Evolutionary conservation across 2,329 filamentous ascomycete genomes (phyloP), one percentile per base, ranked within the genome.

Genomic region (Sporothrix sp.): DNA sequence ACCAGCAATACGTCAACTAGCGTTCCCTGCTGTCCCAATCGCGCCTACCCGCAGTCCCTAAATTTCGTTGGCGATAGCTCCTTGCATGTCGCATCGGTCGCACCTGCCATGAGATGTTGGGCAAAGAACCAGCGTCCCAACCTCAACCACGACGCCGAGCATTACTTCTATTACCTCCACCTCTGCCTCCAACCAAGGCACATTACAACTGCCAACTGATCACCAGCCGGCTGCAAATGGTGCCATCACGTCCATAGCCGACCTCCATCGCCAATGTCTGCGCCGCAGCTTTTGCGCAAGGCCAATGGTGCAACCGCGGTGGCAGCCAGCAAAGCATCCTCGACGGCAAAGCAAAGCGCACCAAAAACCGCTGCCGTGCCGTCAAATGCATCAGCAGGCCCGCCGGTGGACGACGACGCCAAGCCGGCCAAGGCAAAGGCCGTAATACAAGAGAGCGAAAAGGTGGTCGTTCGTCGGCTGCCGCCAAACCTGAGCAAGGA

Each of bases 381-480:
- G 21, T 69, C 72, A 37, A 69, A 71, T 2, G 60, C 68, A n/a
- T 58, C 64, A 27, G 65, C 69, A 18, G 70, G 72, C 35, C 68
- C 71, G 3, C 60, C 68, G 14, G 59, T 64, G 33, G 65, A 71
- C 39, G 27, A 37, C 32, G 42, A 2, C 9, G 35, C 18, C 16
- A 38, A 18, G 8, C 6, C 27, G 11, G 28, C 36, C 14, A 38
- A 36, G 11, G 4, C 66, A 6, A 68, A 64, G 51, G 56, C 70
- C 3, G 61, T 68, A n/a, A n/a, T n/a, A 42, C 28, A 30, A 13
- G 82, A 74, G 64, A 85, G 87, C 53, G 77, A 94, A 61, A 97
- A 97, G 71, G 75, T 95, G 11, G 74, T 94, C 21, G 74, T 96
- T 50, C 82, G 94, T 48, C 79, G 91, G 52, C 76, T 98, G 4